Percentiles rank a stretch among this genome's conserved stretches.
phyloP scores from a whole-genome alignment of 495 filamentous ascomycete genomes.

The Hypoxylon subgilvum region DNA sequence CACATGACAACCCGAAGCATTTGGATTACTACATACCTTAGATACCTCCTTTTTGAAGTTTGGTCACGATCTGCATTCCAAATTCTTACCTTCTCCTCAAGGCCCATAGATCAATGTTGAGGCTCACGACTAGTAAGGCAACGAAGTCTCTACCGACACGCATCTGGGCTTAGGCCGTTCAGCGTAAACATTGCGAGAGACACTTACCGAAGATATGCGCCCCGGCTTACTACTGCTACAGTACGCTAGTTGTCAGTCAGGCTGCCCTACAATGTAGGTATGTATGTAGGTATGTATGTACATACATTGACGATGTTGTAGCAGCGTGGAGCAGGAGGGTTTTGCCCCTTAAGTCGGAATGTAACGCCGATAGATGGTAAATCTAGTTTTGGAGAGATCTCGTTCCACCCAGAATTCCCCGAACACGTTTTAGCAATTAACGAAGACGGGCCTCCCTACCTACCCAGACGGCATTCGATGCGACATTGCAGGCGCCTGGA shows the following conservation, averaged over 20 bases:
- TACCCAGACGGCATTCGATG: constrained; percentile 25
- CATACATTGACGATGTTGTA: constrained; percentile 31
- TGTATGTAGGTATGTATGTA: too few relatives aligned
- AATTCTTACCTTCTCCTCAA: constrained; percentile 31
- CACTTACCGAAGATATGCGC: constrained; percentile 29
- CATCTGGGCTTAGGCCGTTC: constrained; percentile 22
- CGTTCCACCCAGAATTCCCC: constrained; percentile 41
- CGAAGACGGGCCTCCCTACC: constrained; percentile 35
- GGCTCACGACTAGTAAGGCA: constrained; percentile 40
- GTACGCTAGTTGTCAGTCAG: constrained; percentile 21
- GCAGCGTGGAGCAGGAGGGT: constrained; percentile 33
- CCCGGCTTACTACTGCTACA: constrained; percentile 40
- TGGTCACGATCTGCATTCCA: constrained; percentile 38
- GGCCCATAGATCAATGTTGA: constrained; percentile 35
- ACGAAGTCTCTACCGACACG: constrained; percentile 20
- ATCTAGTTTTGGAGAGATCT: constrained; percentile 40
- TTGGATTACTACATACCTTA: constrained; percentile 38
- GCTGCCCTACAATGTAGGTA: constrained; percentile 30
- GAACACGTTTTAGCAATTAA: constrained; percentile 43
- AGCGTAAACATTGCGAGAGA: constrained; percentile 18
- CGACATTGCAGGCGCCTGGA: constrained; percentile 24
- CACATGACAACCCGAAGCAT: constrained; percentile 14
- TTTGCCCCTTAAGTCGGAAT: constrained; percentile 39
- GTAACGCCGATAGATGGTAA: constrained; percentile 41
- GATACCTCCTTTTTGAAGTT: constrained; percentile 33